A percentile compares a stretch with the other conserved stretches of the same genome.
phyloP scores from a whole-genome alignment of 139 green algal genomes.

The Astrephomene gubernaculifera region DNA sequence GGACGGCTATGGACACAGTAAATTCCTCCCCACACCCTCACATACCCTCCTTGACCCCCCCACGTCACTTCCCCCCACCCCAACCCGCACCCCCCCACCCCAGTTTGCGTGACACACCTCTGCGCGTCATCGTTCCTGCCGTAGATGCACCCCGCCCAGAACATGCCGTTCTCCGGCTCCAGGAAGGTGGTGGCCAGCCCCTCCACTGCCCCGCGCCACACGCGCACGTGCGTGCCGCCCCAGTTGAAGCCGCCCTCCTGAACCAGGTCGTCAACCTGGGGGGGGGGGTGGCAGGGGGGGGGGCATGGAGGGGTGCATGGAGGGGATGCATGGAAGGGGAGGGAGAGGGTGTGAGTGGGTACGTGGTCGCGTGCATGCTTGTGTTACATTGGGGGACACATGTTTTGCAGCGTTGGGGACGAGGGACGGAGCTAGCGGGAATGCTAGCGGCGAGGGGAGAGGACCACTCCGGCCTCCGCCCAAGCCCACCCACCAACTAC shows the following conservation, averaged over 20 bases:
- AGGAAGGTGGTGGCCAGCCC: constrained; percentile 76
- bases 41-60: background rate
- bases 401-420: too few species aligned
- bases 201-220: constrained; percentile 85
- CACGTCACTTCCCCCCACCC: background rate
- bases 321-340: background rate
- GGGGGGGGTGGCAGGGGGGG: background rate
- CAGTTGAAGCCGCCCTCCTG: constrained; percentile 77
- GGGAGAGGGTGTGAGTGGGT: background rate
- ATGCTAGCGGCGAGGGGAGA: too few species aligned
- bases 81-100: too few species aligned
- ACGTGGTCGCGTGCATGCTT: too few species aligned
- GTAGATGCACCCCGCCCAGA: constrained; percentile 89
- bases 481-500: too few species aligned
- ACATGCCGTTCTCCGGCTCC: constrained; percentile 88
- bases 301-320: background rate
- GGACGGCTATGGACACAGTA: background rate
- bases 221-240: constrained; percentile 60
- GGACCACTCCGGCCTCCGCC: too few species aligned
- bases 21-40: background rate
- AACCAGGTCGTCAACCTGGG: constrained; percentile 65
- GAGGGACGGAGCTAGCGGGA: too few species aligned
- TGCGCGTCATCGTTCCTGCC: constrained; percentile 78
- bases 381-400: too few species aligned
- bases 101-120: too few species aligned